These are phyloP conservation scores for Penicillium tannophilum DNA, from an alignment of 495 filamentous ascomycete species.

Conservation along the genomic window DNA sequence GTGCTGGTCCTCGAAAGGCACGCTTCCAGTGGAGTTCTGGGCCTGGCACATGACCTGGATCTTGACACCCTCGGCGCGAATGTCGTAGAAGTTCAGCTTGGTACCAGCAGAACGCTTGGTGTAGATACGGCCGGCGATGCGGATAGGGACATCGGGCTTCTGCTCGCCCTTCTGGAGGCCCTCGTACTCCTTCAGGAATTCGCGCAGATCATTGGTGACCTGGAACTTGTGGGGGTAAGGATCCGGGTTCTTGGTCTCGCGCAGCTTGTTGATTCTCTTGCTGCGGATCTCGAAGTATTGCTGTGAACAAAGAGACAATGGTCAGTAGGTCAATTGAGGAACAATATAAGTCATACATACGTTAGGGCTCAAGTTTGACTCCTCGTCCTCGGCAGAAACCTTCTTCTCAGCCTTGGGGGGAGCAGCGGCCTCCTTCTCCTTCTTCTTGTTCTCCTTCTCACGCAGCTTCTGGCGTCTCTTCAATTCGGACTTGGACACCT, in stretches of 20 bases:
- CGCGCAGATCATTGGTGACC: slow-evolving; percentile 72
- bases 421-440: slow-evolving; percentile 76
- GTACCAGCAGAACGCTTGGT: slow-evolving; percentile 79
- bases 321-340: slow-evolving; percentile 17
- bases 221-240: slow-evolving; percentile 99
- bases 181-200: slow-evolving; percentile 74
- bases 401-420: slow-evolving; percentile 71
- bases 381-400: slow-evolving; percentile 64
- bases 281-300: slow-evolving; percentile 98
- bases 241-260: slow-evolving; percentile 76
- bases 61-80: slow-evolving; percentile 79
- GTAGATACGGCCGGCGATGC: slow-evolving; percentile 83
- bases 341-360: slow-evolving; percentile 47
- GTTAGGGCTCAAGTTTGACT: slow-evolving; percentile 87
- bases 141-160: slow-evolving; percentile 68
- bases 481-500: slow-evolving; percentile 82
- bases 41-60: slow-evolving; percentile 91
- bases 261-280: slow-evolving; percentile 80
- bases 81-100: slow-evolving; percentile 93
- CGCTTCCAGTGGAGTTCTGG: slow-evolving; percentile 63
- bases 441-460: slow-evolving; percentile 83
- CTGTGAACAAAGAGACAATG: slow-evolving; percentile 39
- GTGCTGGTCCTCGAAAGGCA: slow-evolving; percentile 81
- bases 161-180: slow-evolving; percentile 84
- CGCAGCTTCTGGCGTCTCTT: slow-evolving; percentile 96